A percentile compares a stretch with the other conserved stretches of the same genome.
These are phyloP conservation scores for Schizochytrium sp. DNA, from an alignment of 108 stramenopile genomes.

Conservation along the genomic window DNA sequence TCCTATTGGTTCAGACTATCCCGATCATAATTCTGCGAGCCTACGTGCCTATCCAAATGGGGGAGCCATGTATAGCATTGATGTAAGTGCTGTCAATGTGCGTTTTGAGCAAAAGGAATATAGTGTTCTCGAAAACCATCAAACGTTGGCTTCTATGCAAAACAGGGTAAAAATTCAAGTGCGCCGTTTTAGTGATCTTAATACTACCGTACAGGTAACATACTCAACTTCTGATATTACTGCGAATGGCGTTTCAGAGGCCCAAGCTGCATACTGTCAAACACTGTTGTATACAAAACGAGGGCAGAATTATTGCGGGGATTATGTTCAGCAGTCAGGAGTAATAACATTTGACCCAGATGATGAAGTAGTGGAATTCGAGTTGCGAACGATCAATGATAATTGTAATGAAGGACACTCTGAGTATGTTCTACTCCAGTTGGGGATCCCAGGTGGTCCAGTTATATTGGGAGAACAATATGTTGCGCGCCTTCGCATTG, in stretches of 20 bases:
- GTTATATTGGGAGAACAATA: slow-evolving; percentile 78
- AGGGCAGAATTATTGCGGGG: slow-evolving; percentile 77
- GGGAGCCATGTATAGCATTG: slow-evolving; percentile 76
- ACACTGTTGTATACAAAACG: slow-evolving; percentile 63
- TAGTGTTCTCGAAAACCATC: slow-evolving; percentile 74
- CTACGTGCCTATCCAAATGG: slow-evolving; percentile 66
- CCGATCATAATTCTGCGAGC: slow-evolving; percentile 63
- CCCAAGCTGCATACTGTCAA: slow-evolving; percentile 74
- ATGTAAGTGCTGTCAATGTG: slow-evolving; percentile 67
- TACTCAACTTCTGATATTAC: slow-evolving; percentile 84
- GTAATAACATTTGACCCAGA: slow-evolving; percentile 76
- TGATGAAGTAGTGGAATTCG: slow-evolving; percentile 71
- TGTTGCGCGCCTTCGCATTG: slow-evolving; percentile 80
- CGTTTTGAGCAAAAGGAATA: slow-evolving; percentile 75
- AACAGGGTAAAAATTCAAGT: slow-evolving; percentile 74
- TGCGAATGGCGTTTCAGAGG: slow-evolving; percentile 79
- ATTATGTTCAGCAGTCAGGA: slow-evolving; percentile 82
- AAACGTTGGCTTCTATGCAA: slow-evolving; percentile 57
- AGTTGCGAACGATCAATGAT: slow-evolving; percentile 81
- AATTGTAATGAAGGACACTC: slow-evolving; percentile 77
- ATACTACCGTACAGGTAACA: slow-evolving; percentile 71
- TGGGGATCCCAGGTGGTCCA: slow-evolving; percentile 80
- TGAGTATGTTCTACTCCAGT: slow-evolving; percentile 82
- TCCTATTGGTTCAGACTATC: slow-evolving; percentile 35
- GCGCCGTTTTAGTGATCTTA: slow-evolving; percentile 71